A percentile compares a stretch with the other conserved stretches of the same genome.
Evolutionary conservation across 495 filamentous ascomycete species (phyloP).

Genomic region (Penicillium paradoxum): DNA sequence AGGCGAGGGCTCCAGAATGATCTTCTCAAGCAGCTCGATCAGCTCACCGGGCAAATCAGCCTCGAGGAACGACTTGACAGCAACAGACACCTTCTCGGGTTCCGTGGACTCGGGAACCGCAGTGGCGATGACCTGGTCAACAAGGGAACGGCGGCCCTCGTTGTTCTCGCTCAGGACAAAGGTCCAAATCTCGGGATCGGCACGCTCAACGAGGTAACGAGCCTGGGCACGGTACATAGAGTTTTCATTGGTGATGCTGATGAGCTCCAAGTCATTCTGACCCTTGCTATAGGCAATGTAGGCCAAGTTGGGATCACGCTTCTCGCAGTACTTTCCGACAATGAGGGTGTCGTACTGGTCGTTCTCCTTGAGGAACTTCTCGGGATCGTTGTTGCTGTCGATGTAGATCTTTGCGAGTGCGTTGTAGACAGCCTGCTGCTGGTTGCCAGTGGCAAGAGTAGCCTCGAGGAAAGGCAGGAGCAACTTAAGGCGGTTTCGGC

Average conservation of each 20-base stretch:
- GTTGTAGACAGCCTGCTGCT: conserved; percentile 97
- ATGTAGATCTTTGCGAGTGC: conserved; percentile 99
- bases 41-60: conserved; percentile 89
- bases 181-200: conserved; percentile 85
- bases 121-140: conserved; percentile 96
- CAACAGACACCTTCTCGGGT: conserved; percentile 91
- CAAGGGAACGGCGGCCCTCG: conserved; percentile 81
- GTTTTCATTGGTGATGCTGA: conserved; percentile 98
- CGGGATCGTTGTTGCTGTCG: conserved; percentile 97
- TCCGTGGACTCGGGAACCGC: conserved; percentile 93
- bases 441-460: conserved; percentile 83
- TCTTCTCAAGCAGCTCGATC: conserved; percentile 98
- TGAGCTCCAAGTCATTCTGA: conserved; percentile 93
- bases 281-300: conserved; percentile 96
- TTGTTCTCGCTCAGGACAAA: conserved; percentile 97
- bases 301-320: conserved; percentile 94
- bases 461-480: conserved; percentile 94
- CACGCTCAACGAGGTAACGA: conserved; percentile 87
- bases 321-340: conserved; percentile 98
- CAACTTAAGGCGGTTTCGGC: conserved; percentile 90
- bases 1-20: conserved; percentile 92
- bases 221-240: conserved; percentile 97
- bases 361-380: conserved; percentile 98
- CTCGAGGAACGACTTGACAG: conserved; percentile 86
- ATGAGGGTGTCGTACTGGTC: conserved; percentile 89